These are phyloP conservation scores for Boletus sp. DNA, from an alignment of 1,284 basidiomycete species.

Conservation along the genomic window DNA sequence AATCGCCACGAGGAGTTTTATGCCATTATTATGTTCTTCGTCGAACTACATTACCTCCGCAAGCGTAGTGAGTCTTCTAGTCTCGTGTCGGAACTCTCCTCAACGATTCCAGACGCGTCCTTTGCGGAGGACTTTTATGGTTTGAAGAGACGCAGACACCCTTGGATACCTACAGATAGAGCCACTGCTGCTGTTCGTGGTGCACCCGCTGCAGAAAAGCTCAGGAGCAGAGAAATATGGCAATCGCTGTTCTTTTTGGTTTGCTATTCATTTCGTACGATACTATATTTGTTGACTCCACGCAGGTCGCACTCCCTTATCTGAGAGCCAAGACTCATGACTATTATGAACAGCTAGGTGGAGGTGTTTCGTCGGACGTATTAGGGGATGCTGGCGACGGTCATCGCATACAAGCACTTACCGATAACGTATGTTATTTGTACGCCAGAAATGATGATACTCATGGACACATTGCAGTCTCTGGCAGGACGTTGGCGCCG, in stretches of 20 bases:
- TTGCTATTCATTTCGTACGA: constrained; percentile 23
- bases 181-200: constrained; percentile 65
- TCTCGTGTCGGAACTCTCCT: not conserved
- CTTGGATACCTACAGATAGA: constrained; percentile 64
- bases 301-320: constrained; percentile 85
- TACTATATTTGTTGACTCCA: constrained; percentile 1
- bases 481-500: constrained; percentile 48
- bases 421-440: constrained; percentile 44
- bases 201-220: constrained; percentile 57
- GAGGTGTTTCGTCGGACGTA: constrained; percentile 66
- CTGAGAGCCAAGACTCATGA: constrained; percentile 85
- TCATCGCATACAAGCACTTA: constrained; percentile 42
- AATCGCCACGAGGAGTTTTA: constrained; percentile 98
- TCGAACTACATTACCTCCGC: constrained; percentile 89
- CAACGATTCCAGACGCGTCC: constrained; percentile 60
- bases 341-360: constrained; percentile 87
- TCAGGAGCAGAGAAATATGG: constrained; percentile 61
- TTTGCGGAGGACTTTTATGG: constrained; percentile 95
- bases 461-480: constrained; percentile 32
- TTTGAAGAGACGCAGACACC: constrained; percentile 70
- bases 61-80: constrained; percentile 59
- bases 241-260: constrained; percentile 78
- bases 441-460: constrained; percentile 1
- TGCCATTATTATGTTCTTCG: constrained; percentile 79
- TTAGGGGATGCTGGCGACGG: constrained; percentile 52